Evolutionary conservation across 305 asterid genomes (phyloP).

Genomic region (Fraxinus floribunda): DNA sequence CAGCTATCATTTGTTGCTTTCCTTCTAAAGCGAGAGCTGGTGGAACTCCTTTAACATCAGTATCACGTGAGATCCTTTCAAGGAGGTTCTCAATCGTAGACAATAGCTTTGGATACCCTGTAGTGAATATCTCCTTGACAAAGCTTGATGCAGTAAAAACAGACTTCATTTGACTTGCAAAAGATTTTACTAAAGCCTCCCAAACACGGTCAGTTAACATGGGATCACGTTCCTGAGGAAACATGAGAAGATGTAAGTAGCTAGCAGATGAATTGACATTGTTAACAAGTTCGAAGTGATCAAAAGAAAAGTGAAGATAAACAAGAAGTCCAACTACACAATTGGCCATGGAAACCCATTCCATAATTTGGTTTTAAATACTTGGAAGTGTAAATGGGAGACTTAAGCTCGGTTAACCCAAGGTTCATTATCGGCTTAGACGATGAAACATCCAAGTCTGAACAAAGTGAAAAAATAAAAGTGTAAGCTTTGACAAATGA

Average conservation of each 20-base stretch:
- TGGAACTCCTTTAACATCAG: slow-evolving; percentile 96
- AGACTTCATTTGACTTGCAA: slow-evolving; percentile 93
- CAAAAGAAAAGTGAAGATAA: not conserved
- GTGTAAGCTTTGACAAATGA: not conserved
- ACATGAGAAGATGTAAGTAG: slow-evolving; percentile 30
- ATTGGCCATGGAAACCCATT: not conserved
- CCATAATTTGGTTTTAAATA: not conserved
- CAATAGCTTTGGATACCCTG: slow-evolving; percentile 89
- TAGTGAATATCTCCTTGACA: slow-evolving; percentile 84
- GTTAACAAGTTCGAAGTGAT: not conserved
- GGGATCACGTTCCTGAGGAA: slow-evolving; percentile 79
- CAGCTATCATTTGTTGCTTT: slow-evolving; percentile 73
- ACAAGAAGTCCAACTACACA: not conserved
- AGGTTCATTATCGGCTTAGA: not conserved
- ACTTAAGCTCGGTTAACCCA: not conserved
- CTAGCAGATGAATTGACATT: not conserved
- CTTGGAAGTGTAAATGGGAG: not conserved
- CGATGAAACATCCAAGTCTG: not conserved
- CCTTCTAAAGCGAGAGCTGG: slow-evolving; percentile 82
- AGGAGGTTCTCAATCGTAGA: slow-evolving; percentile 79
- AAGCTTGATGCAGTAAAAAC: slow-evolving; percentile 93
- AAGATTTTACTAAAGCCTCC: slow-evolving; percentile 86
- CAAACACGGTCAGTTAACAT: slow-evolving; percentile 82
- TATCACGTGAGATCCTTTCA: slow-evolving; percentile 94
- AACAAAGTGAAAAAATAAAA: not conserved